Conservation (phyloP, 2,329 filamentous ascomycete genomes). For the Drechslerella coelobrocha region DNA sequence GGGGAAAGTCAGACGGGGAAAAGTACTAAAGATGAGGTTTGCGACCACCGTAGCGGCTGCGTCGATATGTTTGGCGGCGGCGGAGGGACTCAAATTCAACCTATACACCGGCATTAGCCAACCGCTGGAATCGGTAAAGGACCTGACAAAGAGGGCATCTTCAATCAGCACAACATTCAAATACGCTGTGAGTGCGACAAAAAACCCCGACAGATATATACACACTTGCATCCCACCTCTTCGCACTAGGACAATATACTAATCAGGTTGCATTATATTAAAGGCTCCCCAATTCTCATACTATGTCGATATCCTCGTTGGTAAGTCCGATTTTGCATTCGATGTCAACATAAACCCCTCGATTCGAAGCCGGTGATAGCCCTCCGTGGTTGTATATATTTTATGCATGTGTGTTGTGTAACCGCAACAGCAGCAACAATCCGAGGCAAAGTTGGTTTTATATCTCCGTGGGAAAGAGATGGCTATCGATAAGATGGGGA, state of each 20-base stretch:
- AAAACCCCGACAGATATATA: too few relatives aligned
- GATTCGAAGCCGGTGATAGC: neutral
- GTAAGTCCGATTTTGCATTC: slow-evolving; percentile 12
- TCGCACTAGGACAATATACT: neutral
- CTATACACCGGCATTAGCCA: slow-evolving; percentile 20
- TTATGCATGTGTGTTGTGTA: too few relatives aligned
- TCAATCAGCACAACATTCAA: slow-evolving; percentile 42
- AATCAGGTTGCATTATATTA: neutral
- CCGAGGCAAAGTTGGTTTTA: neutral
- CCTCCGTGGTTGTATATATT: too few relatives aligned
- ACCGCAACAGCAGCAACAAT: neutral
- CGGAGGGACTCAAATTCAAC: slow-evolving; percentile 46
- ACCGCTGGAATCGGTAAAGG: slow-evolving; percentile 14
- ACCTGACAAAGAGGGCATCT: slow-evolving; percentile 33
- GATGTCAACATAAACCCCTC: neutral
- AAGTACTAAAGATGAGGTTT: slow-evolving; percentile 35
- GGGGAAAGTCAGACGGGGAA: slow-evolving; percentile 1
- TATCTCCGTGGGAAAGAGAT: neutral
- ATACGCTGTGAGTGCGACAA: slow-evolving; percentile 35
- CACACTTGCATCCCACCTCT: neutral
- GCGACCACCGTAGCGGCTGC: slow-evolving; percentile 33
- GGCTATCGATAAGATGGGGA: neutral
- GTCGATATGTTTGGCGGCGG: slow-evolving; percentile 40
- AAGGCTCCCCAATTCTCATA: slow-evolving; percentile 49
- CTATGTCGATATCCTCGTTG: slow-evolving; percentile 47